These are phyloP conservation scores for Chloris gayana DNA, from an alignment of 176 grass and related monocot species.

Conservation along the genomic window DNA sequence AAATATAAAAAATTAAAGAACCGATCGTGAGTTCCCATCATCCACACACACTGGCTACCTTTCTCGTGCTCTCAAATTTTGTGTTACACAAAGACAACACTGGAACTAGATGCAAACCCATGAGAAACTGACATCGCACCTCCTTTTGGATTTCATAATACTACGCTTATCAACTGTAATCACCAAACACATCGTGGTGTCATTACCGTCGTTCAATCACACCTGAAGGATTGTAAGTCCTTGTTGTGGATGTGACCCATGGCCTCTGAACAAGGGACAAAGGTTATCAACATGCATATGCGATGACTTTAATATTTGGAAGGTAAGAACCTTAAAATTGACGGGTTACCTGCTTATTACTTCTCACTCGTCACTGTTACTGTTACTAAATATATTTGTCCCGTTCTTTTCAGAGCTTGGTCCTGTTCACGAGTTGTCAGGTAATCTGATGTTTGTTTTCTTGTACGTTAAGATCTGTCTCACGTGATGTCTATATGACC, in stretches of 20 bases:
- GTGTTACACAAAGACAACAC: constrained; percentile 6
- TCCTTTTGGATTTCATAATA: not conserved
- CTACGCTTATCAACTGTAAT: not conserved
- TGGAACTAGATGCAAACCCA: constrained; percentile 44
- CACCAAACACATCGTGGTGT: not conserved
- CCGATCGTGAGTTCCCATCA: constrained; percentile 29
- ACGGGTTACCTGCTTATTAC: not conserved
- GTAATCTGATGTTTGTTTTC: too few species aligned
- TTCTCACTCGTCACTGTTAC: too few species aligned
- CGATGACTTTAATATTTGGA: constrained; percentile 2
- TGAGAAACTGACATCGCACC: constrained; percentile 37
- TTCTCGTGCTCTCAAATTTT: not conserved
- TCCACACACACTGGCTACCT: not conserved
- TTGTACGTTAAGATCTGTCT: too few species aligned
- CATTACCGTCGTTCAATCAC: constrained; percentile 10
- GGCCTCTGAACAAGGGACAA: not conserved
- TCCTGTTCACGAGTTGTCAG: too few species aligned
- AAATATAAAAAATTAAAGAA: too few species aligned
- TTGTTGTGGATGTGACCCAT: constrained; percentile 16
- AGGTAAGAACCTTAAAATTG: constrained; percentile 41
- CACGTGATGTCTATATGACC: too few species aligned
- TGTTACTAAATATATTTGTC: too few species aligned
- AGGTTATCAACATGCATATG: constrained; percentile 2
- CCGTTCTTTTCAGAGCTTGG: too few species aligned
- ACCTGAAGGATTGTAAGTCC: constrained; percentile 20